Evolutionary conservation across 2,329 filamentous ascomycete genomes (phyloP).

Genomic region (Paecilomyces sp.): DNA sequence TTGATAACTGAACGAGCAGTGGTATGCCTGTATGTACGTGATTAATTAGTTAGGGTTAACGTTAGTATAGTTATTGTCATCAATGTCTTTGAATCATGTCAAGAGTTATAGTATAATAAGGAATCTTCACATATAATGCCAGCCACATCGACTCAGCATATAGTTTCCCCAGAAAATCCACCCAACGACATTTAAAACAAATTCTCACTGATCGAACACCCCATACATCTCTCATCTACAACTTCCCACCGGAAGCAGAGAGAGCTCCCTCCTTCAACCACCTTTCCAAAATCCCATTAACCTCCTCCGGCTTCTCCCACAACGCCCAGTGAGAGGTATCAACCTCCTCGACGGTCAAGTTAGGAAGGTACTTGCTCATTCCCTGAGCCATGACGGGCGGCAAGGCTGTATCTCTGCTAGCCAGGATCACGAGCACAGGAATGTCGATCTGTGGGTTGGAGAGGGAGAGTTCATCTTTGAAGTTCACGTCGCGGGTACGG

Average conservation of each 20-base stretch:
- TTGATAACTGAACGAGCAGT: slow-evolving; percentile 17
- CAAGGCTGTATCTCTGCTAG: slow-evolving; percentile 63
- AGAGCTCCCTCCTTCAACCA: slow-evolving; percentile 59
- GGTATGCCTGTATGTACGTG: too few relatives aligned
- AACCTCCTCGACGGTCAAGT: slow-evolving; percentile 60
- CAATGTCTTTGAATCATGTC: not conserved
- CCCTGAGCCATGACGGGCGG: slow-evolving; percentile 61
- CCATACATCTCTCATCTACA: slow-evolving; percentile 22
- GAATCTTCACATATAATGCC: too few relatives aligned
- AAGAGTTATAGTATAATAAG: too few relatives aligned
- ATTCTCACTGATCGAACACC: not conserved
- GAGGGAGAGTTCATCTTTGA: slow-evolving; percentile 58
- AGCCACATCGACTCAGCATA: too few relatives aligned
- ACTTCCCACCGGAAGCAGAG: slow-evolving; percentile 34
- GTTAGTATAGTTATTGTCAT: not conserved
- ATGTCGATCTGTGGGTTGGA: slow-evolving; percentile 42
- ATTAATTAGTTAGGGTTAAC: too few relatives aligned
- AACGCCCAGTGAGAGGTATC: slow-evolving; percentile 75
- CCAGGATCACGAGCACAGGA: slow-evolving; percentile 69
- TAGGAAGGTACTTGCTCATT: slow-evolving; percentile 63
- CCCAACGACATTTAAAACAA: not conserved
- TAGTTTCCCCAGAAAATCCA: not conserved
- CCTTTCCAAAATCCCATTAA: slow-evolving; percentile 60
- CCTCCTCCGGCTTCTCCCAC: slow-evolving; percentile 61
- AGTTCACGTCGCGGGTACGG: slow-evolving; percentile 64